Base-by-base conservation (phyloP, 176 grass and related monocot species). In the Hordeum vulgare region DNA sequence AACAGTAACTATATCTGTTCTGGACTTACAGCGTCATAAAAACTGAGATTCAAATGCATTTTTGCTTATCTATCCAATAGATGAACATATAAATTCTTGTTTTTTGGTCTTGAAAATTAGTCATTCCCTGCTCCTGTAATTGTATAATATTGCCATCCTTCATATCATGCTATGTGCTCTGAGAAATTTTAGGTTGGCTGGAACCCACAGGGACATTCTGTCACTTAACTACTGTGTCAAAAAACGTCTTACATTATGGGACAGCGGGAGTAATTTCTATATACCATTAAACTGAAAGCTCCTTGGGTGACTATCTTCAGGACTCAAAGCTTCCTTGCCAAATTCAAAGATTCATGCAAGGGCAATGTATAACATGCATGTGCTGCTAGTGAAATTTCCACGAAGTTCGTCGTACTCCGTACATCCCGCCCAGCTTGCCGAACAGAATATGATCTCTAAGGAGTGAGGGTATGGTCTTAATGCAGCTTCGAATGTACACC, bases 381-480 rank as follows among this genome's bases (percentile, higher is more conserved):
- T 60, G 74, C 25, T 65, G 41, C 56, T 71, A 58, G 68, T 64
- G 49, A 21, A 72, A 45, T 45, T 59, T 86, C 26, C 33, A 78
- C 20, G 2, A 20, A 78, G 66, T 47, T 77, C 35, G 5, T 85
- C 7, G 25, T 77, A 77, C 47, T 77, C 79, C 25, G 4, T 86
- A 83, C 57, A 10, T 60, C 15, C n/a, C 44, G 34, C 76, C 45
- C 56, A 47, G 66, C 78, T 81, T 60, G 44, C 51, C 57, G 66
- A 47, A 47, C 72, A 51, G 79, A 86, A 90, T 90, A 74, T 86
- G 79, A 45, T 57, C 57, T 80, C 76, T 40, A 60, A 47, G 5
- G 63, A 67, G 18, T 9, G 60, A 45, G 39, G 11, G 26, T 45
- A 54, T 72, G 74, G 20, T 53, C 78, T 51, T 53, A 41, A 58